Evolutionary conservation across 495 filamentous ascomycete genomes (phyloP).

Genomic region (Clavariopsis aquatica): DNA sequence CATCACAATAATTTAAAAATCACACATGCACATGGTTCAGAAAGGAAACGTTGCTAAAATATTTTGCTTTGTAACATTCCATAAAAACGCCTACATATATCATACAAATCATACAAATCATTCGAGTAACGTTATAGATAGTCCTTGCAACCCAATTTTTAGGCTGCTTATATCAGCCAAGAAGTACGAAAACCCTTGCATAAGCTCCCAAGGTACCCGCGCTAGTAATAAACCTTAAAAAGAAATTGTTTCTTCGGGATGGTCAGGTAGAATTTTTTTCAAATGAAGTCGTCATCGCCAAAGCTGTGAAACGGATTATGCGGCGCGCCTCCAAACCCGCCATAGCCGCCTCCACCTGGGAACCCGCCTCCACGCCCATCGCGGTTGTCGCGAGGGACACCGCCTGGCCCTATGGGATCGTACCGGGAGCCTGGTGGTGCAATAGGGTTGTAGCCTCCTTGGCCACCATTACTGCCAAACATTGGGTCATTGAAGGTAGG

Average conservation of each 20-base stretch:
- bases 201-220: background rate
- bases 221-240: background rate
- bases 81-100: too few species aligned
- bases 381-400: conserved; percentile 53
- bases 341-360: conserved; percentile 37
- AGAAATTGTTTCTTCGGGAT: background rate
- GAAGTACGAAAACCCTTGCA: too few species aligned
- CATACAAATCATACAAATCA: too few species aligned
- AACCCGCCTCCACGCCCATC: conserved; percentile 49
- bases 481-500: conserved; percentile 92
- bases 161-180: too few species aligned
- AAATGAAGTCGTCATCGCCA: conserved; percentile 70
- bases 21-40: too few species aligned
- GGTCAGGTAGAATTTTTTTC: conserved; percentile 23
- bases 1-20: too few species aligned
- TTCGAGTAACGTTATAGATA: too few species aligned
- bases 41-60: too few species aligned
- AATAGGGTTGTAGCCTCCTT: conserved; percentile 54
- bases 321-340: conserved; percentile 38
- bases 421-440: conserved; percentile 66
- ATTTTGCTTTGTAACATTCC: too few species aligned
- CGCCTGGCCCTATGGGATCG: conserved; percentile 82
- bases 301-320: conserved; percentile 66
- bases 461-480: conserved; percentile 64
- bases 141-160: too few species aligned